Percentiles rank a stretch among this genome's conserved stretches.
These are phyloP conservation scores for Aspergillus sergii DNA, from an alignment of 2,329 filamentous ascomycete species.

Conservation along the genomic window DNA sequence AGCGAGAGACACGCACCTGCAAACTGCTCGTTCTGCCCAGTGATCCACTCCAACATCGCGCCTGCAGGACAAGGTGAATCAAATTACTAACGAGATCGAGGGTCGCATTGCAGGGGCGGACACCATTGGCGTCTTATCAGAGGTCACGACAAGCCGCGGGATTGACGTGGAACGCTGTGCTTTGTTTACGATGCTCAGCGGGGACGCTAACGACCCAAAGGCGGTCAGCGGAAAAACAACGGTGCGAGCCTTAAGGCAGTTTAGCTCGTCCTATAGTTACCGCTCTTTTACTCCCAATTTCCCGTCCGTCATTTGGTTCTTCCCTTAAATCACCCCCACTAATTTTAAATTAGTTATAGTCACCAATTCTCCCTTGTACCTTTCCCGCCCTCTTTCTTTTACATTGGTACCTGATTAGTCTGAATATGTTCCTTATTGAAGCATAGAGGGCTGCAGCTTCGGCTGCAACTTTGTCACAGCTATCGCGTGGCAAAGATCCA, in stretches of 20 bases:
- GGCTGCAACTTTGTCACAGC: constrained; percentile 44
- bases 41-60: constrained; percentile 40
- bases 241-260: constrained; percentile 11
- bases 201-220: constrained; percentile 13
- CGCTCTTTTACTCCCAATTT: constrained; percentile 20
- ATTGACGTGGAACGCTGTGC: constrained; percentile 32
- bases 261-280: constrained; percentile 11
- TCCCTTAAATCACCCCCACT: background rate
- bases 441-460: constrained; percentile 47
- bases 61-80: constrained; percentile 16
- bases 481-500: constrained; percentile 30
- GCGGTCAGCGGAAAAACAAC: constrained; percentile 29
- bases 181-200: constrained; percentile 37
- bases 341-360: background rate
- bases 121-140: constrained; percentile 19
- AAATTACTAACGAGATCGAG: constrained; percentile 15
- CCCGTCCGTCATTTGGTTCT: constrained; percentile 1
- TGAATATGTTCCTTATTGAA: constrained; percentile 31
- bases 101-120: constrained; percentile 20
- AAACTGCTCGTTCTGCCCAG: constrained; percentile 32
- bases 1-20: constrained; percentile 31
- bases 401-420: constrained; percentile 12
- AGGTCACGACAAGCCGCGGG: constrained; percentile 2
- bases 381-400: constrained; percentile 6
- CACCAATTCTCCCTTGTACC: background rate